These are phyloP conservation scores for Pythium volutum DNA, from an alignment of 352 stramenopile genomes.

Conservation along the genomic window DNA sequence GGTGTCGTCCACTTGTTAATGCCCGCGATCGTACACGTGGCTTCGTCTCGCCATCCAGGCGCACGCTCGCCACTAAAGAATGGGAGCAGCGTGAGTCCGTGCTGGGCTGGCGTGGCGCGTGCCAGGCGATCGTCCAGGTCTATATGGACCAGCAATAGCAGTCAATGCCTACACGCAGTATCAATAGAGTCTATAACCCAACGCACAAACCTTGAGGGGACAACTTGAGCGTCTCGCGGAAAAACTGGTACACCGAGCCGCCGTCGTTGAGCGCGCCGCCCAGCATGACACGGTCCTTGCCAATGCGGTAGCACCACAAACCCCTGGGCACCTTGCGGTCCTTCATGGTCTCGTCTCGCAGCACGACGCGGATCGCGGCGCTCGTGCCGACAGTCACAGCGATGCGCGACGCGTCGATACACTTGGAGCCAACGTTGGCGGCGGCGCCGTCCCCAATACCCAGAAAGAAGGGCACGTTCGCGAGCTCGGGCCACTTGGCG, in stretches of 20 bases:
- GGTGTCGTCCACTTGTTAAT: constrained; percentile 90
- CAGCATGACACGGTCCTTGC: constrained; percentile 81
- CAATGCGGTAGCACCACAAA: constrained; percentile 94
- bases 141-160: not conserved
- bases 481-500: constrained; percentile 76
- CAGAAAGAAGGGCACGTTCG: constrained; percentile 75
- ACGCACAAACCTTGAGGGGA: constrained; percentile 36
- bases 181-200: not conserved
- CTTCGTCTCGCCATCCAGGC: constrained; percentile 90
- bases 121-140: constrained; percentile 43
- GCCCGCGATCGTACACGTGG: constrained; percentile 88
- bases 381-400: constrained; percentile 94
- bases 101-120: constrained; percentile 37
- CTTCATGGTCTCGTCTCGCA: constrained; percentile 48
- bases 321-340: constrained; percentile 78
- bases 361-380: constrained; percentile 89
- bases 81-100: constrained; percentile 86
- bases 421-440: constrained; percentile 95
- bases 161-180: constrained; percentile 9
- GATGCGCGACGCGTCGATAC: constrained; percentile 78
- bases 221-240: constrained; percentile 67
- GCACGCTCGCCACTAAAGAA: constrained; percentile 93
- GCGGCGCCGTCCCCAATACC: constrained; percentile 92
- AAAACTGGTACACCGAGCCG: constrained; percentile 94
- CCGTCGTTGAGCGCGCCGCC: constrained; percentile 95